Conservation (phyloP, 495 filamentous ascomycete species). For the Penicillium antarcticum region DNA sequence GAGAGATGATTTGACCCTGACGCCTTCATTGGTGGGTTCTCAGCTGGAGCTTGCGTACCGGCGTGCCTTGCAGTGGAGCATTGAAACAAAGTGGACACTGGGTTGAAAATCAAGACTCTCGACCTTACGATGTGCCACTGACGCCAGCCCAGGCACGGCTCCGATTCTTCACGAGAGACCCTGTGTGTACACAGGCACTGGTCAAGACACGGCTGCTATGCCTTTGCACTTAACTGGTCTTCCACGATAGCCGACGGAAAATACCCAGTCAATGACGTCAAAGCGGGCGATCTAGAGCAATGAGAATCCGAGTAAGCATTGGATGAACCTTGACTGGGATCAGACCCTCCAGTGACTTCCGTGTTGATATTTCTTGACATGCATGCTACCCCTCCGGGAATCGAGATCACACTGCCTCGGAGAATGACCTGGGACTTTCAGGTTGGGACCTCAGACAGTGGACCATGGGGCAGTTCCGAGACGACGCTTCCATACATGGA, state of each 20-base stretch:
- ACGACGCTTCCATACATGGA: constrained; percentile 17
- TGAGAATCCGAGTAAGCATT: not conserved
- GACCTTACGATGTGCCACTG: constrained; percentile 9
- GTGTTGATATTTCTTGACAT: not conserved
- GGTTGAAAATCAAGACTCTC: not conserved
- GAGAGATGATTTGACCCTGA: not conserved
- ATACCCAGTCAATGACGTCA: constrained; percentile 10
- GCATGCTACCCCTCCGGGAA: not conserved
- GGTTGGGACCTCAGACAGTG: constrained; percentile 1
- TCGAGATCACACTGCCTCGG: not conserved
- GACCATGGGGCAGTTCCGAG: constrained; percentile 7
- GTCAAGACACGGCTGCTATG: not conserved
- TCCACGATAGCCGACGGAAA: constrained; percentile 15
- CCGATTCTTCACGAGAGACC: not conserved
- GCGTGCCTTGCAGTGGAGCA: constrained; percentile 14
- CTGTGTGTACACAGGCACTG: not conserved
- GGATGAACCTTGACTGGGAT: constrained; percentile 11
- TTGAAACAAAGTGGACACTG: not conserved
- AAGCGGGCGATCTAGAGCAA: not conserved
- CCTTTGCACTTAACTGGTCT: not conserved
- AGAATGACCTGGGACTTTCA: too few relatives aligned
- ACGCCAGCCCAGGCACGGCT: constrained; percentile 8
- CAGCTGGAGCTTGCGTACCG: not conserved
- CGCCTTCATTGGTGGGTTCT: not conserved
- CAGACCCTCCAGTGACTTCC: constrained; percentile 15